Evolutionary conservation across 805 yeast species (phyloP), one percentile per base, ranked within the genome.

Genomic region (Vanderwaltozyma yarrowii): DNA sequence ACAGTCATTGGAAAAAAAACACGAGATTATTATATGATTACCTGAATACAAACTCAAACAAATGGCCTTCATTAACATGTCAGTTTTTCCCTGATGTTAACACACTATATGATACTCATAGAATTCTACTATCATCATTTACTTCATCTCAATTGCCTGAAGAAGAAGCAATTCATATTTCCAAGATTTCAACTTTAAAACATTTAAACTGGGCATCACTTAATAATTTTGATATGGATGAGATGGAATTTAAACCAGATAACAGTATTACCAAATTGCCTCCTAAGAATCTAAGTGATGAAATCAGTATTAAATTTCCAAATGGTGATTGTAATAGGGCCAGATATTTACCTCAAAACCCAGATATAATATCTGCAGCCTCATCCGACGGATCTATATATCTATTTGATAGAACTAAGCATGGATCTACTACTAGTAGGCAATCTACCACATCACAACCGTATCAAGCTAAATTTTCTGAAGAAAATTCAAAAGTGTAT

Each of bases 321-420:
- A 43, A 78, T 46, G 56, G 63, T 1, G 87, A 84, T 2, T 78
- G 87, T 39, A 84, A 85, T 53, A 71, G 74, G 43, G 78, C 82
- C 0, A 67, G 80, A 27, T 74, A 73, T 50, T 74, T 83, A 77
- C 94, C 95, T 0, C 89, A 81, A 47, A 88, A 88, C 50, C 92
- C 92, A 2, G 92, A 87, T 51, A 52, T 88, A 5, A 67, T 88
- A 5, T 85, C 88, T 2, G 72, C 86, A 15, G 74, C 78, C 9
- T 75, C 82, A 31, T 74, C 80, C 30, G 56, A 62, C 24, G 96
- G 96, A 1, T 64, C 70, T 12, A 65, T 80, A 11, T 74, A 70
- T 36, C 61, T 88, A 4, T 84, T 78, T 58, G 94, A 88, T 57
- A 69, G 92, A 47, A 87, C 96, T 0, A 86, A 84, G 54, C 94